Percentiles rank a stretch among this genome's conserved stretches.
Conservation (phyloP, 495 filamentous ascomycete genomes). For the Neurospora sp. region DNA sequence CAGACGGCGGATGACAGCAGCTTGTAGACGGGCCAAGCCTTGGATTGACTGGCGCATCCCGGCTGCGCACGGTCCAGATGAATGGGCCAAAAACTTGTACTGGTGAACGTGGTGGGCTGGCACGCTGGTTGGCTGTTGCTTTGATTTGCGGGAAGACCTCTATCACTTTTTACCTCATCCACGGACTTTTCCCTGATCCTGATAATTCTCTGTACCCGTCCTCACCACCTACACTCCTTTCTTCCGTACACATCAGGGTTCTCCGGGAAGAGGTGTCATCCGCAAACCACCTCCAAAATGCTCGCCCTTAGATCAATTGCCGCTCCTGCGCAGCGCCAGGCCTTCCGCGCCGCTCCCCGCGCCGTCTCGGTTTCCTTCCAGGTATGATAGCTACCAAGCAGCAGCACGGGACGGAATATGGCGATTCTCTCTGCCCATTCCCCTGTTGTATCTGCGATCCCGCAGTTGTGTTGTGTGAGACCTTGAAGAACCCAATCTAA, state of each 20-base stretch:
- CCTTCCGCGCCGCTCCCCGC: slow-evolving; percentile 35
- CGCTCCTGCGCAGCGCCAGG: slow-evolving; percentile 43
- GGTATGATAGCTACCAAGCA: slow-evolving; percentile 23
- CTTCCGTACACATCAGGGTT: neutral
- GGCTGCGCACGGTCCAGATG: neutral
- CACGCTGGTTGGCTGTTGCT: neutral
- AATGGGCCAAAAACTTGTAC: slow-evolving; percentile 1
- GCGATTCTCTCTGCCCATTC: neutral
- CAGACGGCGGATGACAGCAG: neutral
- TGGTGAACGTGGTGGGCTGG: neutral
- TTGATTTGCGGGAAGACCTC: slow-evolving; percentile 2
- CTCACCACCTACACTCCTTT: slow-evolving; percentile 4
- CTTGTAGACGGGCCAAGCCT: neutral
- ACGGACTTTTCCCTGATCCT: slow-evolving; percentile 4
- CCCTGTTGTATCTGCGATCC: neutral
- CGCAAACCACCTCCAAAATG: slow-evolving; percentile 28
- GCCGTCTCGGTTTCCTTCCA: slow-evolving; percentile 35
- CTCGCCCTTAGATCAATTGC: slow-evolving; percentile 40
- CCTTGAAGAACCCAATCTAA: neutral
- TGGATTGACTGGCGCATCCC: neutral
- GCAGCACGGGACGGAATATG: neutral
- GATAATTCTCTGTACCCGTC: neutral
- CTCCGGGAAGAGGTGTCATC: neutral
- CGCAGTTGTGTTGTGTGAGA: neutral
- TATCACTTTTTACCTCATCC: slow-evolving; percentile 9